Evolutionary conservation across 2,329 filamentous ascomycete genomes (phyloP), one percentile per base, ranked within the genome.

Genomic region (Fusarium sp.): DNA sequence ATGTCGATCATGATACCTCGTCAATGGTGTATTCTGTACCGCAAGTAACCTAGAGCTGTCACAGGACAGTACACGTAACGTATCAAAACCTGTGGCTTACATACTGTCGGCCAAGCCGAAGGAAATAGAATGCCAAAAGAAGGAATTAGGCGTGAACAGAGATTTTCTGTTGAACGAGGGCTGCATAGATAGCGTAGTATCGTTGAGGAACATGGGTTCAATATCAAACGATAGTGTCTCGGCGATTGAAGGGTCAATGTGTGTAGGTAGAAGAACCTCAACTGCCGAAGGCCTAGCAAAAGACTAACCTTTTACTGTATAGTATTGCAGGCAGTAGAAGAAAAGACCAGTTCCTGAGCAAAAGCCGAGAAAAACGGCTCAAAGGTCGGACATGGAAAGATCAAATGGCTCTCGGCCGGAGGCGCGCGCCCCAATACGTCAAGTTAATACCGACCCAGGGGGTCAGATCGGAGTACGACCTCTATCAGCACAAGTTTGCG

Each of bases 151-250:
- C 13, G 66, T 47, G 51, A 67, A 18, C 48, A 54, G 53, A 59
- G 29, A 53, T 30, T 59, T 66, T 53, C 57, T 68, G 67, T 57
- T 37, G 51, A 63, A 65, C 57, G 25, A 51, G 27, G 27, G n/a
- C 44, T 49, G 22, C 42, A 56, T 58, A 24, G 40, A 34, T 53
- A 71, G 68, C 65, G 63, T 71, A 61, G 65, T 59, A 71, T 68
- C 55, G 58, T 61, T 51, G 34, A 37, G 22, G 54, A 40, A 52
- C 54, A 54, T 55, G 67, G 60, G 44, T 48, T 46, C 54, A 51
- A 45, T 49, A 48, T 45, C 24, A 67, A 64, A 67, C 41, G 24
- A 68, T 65, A 58, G 67, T 59, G 57, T 47, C 44, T 70, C 68
- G 44, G 63, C 51, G 24, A 64, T 65, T 67, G 45, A 59, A 51